Evolutionary conservation across 805 yeast genomes (phyloP).

Genomic region (Candida orba): DNA sequence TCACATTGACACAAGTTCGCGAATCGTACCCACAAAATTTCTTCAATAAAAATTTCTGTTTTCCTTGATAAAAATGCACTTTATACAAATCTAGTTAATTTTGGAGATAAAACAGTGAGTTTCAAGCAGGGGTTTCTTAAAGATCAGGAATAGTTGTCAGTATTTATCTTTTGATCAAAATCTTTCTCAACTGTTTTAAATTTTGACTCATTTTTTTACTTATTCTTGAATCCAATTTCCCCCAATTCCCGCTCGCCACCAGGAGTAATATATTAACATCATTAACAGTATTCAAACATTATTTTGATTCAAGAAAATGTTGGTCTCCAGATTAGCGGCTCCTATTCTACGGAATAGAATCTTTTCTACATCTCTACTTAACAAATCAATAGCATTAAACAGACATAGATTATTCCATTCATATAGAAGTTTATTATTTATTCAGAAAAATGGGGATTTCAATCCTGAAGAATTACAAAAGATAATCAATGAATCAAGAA

Average conservation of each 20-base stretch:
- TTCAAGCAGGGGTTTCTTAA: too few species aligned
- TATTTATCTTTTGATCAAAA: not conserved
- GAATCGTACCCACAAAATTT: too few species aligned
- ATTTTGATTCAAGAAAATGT: not conserved
- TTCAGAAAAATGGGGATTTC: constrained; percentile 16
- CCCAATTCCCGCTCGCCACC: not conserved
- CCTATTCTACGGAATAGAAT: not conserved
- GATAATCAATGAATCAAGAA: constrained; percentile 12
- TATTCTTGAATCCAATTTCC: not conserved
- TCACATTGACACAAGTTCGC: too few species aligned
- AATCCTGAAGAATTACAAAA: constrained; percentile 13
- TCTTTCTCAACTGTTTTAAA: not conserved
- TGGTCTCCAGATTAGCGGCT: not conserved
- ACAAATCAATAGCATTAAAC: not conserved
- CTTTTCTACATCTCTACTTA: not conserved
- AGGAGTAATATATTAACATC: not conserved
- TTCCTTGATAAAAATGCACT: too few species aligned
- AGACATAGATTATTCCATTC: constrained; percentile 2
- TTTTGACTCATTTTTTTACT: not conserved
- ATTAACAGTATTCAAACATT: not conserved
- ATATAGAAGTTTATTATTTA: constrained; percentile 1
- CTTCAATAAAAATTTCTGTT: too few species aligned
- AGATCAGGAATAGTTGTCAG: too few species aligned
- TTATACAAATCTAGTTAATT: not conserved
- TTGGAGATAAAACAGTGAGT: not conserved